Evolutionary conservation across 1,139 yeast species (phyloP).

Genomic region (Yarrowia galli): DNA sequence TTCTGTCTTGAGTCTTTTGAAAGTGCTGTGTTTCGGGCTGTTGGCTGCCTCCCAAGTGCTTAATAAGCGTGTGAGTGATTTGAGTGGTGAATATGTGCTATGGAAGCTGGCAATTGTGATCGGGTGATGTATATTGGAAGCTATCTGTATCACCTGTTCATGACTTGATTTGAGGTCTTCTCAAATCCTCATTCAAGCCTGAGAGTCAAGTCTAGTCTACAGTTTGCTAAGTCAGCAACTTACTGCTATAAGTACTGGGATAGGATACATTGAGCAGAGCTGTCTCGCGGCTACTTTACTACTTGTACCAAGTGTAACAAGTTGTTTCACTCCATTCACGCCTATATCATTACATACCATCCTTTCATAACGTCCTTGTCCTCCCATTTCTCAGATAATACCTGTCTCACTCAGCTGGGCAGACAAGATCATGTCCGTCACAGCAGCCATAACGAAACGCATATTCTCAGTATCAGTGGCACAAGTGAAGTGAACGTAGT

Average conservation of each 20-base stretch:
- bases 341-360: too few relatives aligned
- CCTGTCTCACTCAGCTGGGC: slow-evolving; percentile 86
- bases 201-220: too few relatives aligned
- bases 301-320: too few relatives aligned
- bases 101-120: background rate
- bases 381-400: slow-evolving; percentile 56
- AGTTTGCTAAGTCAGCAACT: too few relatives aligned
- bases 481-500: slow-evolving; percentile 91
- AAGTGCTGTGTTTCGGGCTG: background rate
- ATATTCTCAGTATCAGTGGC: slow-evolving; percentile 92
- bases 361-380: background rate
- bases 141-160: too few relatives aligned
- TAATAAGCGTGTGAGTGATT: background rate
- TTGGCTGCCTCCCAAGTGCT: background rate
- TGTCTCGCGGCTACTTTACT: too few relatives aligned
- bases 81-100: background rate
- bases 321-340: too few relatives aligned
- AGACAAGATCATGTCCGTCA: slow-evolving; percentile 87
- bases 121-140: too few relatives aligned
- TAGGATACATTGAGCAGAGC: too few relatives aligned
- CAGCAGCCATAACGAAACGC: slow-evolving; percentile 90
- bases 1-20: background rate
- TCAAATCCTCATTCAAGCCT: too few relatives aligned
- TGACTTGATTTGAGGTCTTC: background rate
- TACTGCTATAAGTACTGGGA: too few relatives aligned